Conservation (phyloP, 1,284 basidiomycete species). For the Boletus mariae region DNA sequence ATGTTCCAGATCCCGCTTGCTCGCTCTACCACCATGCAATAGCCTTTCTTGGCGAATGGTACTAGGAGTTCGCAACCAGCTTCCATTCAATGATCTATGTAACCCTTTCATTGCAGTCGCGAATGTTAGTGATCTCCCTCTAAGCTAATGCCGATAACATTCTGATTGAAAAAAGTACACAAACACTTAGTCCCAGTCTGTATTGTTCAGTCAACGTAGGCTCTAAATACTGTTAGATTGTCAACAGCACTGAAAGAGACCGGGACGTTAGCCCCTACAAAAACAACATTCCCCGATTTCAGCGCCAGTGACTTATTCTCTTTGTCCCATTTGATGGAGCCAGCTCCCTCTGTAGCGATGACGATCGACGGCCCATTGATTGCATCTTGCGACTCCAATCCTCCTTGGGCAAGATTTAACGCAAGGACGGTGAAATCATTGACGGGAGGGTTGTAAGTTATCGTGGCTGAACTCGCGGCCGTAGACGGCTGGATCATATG, state of each 20-base stretch:
- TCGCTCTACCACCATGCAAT: too few species aligned
- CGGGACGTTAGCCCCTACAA: slow-evolving; percentile 73
- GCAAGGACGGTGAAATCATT: slow-evolving; percentile 89
- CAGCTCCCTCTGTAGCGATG: slow-evolving; percentile 74
- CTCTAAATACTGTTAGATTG: slow-evolving; percentile 61
- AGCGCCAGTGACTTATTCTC: slow-evolving; percentile 44
- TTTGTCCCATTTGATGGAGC: slow-evolving; percentile 46
- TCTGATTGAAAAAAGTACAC: too few species aligned
- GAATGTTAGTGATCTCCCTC: neutral
- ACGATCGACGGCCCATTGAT: slow-evolving; percentile 84
- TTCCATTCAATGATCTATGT: neutral
- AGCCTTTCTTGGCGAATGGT: too few species aligned
- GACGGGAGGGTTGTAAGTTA: slow-evolving; percentile 88
- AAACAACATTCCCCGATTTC: slow-evolving; percentile 74
- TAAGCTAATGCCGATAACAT: neutral
- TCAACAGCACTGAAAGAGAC: slow-evolving; percentile 35
- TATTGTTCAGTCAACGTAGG: slow-evolving; percentile 43
- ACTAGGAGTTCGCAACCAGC: neutral
- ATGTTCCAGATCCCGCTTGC: too few species aligned
- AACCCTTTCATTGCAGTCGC: neutral
- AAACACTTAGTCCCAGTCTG: too few species aligned
- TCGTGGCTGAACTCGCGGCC: slow-evolving; percentile 40
- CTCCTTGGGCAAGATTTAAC: slow-evolving; percentile 47
- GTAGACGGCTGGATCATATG: slow-evolving; percentile 65
- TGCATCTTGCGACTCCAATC: slow-evolving; percentile 51